Base-by-base conservation (phyloP, 1,284 basidiomycete species). In the Naganishia liquefaciens region DNA sequence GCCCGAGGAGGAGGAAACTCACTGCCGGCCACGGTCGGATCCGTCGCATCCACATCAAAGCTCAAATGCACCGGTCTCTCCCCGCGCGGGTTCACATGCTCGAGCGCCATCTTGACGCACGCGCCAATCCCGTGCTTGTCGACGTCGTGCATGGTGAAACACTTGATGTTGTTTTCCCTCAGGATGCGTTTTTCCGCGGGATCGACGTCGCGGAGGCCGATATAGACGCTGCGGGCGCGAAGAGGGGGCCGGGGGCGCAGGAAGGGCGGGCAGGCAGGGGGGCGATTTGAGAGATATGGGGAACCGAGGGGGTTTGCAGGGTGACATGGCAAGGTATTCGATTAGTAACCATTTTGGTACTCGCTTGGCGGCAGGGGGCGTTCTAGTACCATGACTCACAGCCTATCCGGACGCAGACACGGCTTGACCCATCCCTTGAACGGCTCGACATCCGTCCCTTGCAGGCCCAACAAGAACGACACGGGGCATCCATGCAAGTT, bases 401-500 rank as follows among this genome's bases (percentile, higher is more conserved):
- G 70, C 53, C 79, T 85, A 62, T 89, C 84, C 1, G 90, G 80
- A 70, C 84, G 86, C 47, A 97, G 83, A 46, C 74, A 83, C 68
- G 90, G 86, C 74, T 87, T 85, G 68, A 94, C 82, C 93, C 93
- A 97, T 65, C 76, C 68, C 68, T 76, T 77, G 76, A 80, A 80
- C 2, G 79, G 79, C 39, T 84, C 81, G 74, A 92, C 93, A 68
- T 82, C 77, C 19, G 80, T 79, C n/a, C 81, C 81, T 44, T 77
- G 75, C 65, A 93, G 80, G 5, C 90, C 89, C 62, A 93, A 84
- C 60, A 99, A 86, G 86, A 99, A 99, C 21, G 95, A 91, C 54
- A 98, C 85, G 43, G 95, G 96, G 88, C 96, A 97, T 69, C 96
- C 96, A 81, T 99, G 96, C 68, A 99, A 87, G 80, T 99, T 98